Percentiles rank a stretch among this genome's conserved stretches.
Conservation (phyloP, 116 monocot species). For the Zostera marina region DNA sequence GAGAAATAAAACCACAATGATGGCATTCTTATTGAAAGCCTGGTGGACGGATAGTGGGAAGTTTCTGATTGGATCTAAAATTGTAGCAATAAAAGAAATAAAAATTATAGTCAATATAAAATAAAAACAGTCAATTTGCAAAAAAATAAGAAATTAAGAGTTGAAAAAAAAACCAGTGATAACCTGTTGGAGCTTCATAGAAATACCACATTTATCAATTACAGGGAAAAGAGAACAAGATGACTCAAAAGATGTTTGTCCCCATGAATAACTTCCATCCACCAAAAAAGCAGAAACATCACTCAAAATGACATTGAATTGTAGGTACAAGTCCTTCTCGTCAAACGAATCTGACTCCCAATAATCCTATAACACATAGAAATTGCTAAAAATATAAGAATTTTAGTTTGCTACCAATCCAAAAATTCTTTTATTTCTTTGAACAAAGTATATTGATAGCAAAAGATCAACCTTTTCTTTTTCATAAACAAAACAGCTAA, state of each 20-base stretch:
- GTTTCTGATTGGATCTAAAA: constrained; percentile 55
- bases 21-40: constrained; percentile 68
- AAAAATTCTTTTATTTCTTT: too few relatives aligned
- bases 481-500: too few relatives aligned
- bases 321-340: constrained; percentile 57
- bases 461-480: too few relatives aligned
- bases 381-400: neutral
- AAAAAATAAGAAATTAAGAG: neutral
- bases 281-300: constrained; percentile 97
- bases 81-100: neutral
- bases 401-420: neutral
- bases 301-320: constrained; percentile 80
- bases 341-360: constrained; percentile 37
- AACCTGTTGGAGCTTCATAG: constrained; percentile 86
- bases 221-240: constrained; percentile 43
- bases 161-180: constrained; percentile 1
- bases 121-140: neutral
- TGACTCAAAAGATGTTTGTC: constrained; percentile 9
- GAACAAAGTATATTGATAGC: too few relatives aligned
- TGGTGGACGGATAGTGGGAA: constrained; percentile 60
- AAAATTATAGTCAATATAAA: constrained; percentile 1
- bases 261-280: constrained; percentile 88
- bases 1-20: constrained; percentile 91
- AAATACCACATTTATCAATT: constrained; percentile 81
- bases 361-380: constrained; percentile 36